These are phyloP conservation scores for Symbiotaphrina buchneri DNA, from an alignment of 495 filamentous ascomycete genomes.

Conservation along the genomic window DNA sequence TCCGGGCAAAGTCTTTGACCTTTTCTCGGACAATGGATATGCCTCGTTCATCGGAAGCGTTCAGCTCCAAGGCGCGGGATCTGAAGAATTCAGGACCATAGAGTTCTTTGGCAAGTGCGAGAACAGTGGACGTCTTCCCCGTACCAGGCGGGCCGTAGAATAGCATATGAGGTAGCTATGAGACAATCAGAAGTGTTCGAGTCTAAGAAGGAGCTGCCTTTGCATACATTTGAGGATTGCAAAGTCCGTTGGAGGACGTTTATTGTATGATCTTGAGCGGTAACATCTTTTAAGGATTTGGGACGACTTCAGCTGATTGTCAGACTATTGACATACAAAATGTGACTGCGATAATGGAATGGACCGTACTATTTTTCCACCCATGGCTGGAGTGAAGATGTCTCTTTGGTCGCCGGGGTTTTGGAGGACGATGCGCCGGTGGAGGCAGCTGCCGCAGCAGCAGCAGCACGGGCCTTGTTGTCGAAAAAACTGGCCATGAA, in stretches of 20 bases:
- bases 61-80: constrained; percentile 87
- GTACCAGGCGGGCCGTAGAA: constrained; percentile 97
- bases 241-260: constrained; percentile 78
- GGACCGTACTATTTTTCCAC: constrained; percentile 91
- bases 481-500: constrained; percentile 91
- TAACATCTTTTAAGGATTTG: constrained; percentile 81
- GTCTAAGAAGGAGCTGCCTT: background rate
- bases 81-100: constrained; percentile 91
- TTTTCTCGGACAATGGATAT: constrained; percentile 96
- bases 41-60: constrained; percentile 95
- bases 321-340: background rate
- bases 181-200: constrained; percentile 1
- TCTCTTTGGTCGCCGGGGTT: constrained; percentile 35
- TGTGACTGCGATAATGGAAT: constrained; percentile 2
- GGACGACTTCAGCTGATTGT: constrained; percentile 39
- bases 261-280: constrained; percentile 94
- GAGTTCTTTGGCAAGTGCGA: constrained; percentile 88
- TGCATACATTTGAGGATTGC: constrained; percentile 69
- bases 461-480: constrained; percentile 73
- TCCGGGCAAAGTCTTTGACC: constrained; percentile 92
- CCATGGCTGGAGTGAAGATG: constrained; percentile 63
- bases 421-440: constrained; percentile 21
- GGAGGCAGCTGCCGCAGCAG: constrained; percentile 27
- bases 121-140: constrained; percentile 96
- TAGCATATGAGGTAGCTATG: constrained; percentile 89